phyloP scores from a whole-genome alignment of 179 eudicot species.

The Gypsophila paniculata region DNA sequence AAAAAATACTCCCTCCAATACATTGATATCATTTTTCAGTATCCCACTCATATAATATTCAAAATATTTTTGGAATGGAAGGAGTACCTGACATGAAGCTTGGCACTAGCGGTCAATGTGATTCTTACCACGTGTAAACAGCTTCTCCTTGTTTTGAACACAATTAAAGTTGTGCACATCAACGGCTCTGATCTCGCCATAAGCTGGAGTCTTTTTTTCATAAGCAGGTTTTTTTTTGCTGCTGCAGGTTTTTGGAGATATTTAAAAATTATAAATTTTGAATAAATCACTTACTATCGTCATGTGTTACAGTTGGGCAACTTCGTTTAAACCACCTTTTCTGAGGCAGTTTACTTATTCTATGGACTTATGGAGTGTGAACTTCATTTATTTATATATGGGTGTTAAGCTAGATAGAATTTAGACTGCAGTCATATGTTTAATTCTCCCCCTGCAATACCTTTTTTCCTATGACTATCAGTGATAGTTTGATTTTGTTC shows the following conservation, averaged over 20 bases:
- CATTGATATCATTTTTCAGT: too few species aligned
- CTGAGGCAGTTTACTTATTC: neutral
- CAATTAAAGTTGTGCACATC: neutral
- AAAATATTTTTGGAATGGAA: too few species aligned
- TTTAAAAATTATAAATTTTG: neutral
- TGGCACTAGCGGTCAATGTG: neutral
- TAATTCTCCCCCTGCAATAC: neutral
- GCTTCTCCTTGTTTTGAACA: neutral
- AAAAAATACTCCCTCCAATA: neutral
- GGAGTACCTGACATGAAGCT: neutral
- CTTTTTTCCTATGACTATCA: neutral
- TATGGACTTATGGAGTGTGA: neutral
- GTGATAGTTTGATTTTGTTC: neutral
- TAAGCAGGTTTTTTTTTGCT: neutral
- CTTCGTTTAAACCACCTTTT: neutral
- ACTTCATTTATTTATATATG: neutral
- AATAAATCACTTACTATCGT: neutral
- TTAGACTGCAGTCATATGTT: slow-evolving; percentile 5
- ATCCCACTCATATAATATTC: too few species aligned
- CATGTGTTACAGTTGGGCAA: neutral
- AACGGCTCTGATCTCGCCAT: neutral
- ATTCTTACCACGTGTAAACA: neutral
- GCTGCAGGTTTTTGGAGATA: neutral
- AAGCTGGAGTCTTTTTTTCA: neutral
- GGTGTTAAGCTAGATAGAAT: neutral